Evolutionary conservation across 1,284 basidiomycete species (phyloP).

Genomic region (Inonotus hispidus): DNA sequence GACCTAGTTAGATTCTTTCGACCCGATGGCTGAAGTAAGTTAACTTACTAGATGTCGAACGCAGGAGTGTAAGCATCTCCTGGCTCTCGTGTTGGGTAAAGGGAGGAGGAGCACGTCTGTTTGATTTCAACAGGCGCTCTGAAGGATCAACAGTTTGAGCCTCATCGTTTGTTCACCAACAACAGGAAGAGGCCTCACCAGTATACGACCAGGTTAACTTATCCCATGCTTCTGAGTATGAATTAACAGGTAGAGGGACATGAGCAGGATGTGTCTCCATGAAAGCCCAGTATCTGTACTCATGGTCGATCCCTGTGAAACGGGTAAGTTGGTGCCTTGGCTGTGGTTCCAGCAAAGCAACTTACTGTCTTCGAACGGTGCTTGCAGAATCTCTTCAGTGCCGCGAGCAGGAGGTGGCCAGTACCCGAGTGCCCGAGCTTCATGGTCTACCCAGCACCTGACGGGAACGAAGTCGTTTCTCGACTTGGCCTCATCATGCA

Average conservation of each 20-base stretch:
- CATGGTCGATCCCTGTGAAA: slow-evolving; percentile 53
- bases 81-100: slow-evolving; percentile 71
- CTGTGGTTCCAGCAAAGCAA: slow-evolving; percentile 18
- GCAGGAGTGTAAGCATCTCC: slow-evolving; percentile 58
- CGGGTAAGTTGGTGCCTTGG: background rate
- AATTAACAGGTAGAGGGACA: slow-evolving; percentile 41
- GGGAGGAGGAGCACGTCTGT: slow-evolving; percentile 48
- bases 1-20: background rate
- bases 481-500: slow-evolving; percentile 31
- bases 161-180: background rate
- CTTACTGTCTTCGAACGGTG: slow-evolving; percentile 50
- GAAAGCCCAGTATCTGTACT: slow-evolving; percentile 72
- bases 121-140: slow-evolving; percentile 63
- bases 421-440: slow-evolving; percentile 42
- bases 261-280: slow-evolving; percentile 72
- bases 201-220: slow-evolving; percentile 72
- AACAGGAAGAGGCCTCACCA: slow-evolving; percentile 34
- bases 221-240: slow-evolving; percentile 61
- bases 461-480: slow-evolving; percentile 33
- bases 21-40: background rate
- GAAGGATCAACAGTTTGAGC: slow-evolving; percentile 2
- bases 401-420: slow-evolving; percentile 34
- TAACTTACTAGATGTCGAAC: slow-evolving; percentile 36
- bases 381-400: slow-evolving; percentile 8
- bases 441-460: slow-evolving; percentile 62